Percentiles rank a stretch among this genome's conserved stretches.
Evolutionary conservation across 306 rosid genomes (phyloP).

Genomic region (Prunus padus): DNA sequence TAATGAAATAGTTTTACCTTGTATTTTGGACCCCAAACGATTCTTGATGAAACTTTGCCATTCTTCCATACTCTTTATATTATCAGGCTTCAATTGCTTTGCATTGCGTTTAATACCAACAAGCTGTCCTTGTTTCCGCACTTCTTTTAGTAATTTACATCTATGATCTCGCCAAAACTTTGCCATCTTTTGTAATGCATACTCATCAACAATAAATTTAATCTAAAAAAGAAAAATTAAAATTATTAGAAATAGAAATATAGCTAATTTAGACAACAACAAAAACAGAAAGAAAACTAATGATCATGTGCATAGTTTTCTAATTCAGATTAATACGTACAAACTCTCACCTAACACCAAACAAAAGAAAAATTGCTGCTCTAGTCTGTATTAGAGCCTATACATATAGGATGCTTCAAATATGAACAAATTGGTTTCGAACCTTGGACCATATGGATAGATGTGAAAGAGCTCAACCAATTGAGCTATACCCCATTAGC

Average conservation of each 20-base stretch:
- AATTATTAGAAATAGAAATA: background rate
- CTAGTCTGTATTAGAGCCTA: background rate
- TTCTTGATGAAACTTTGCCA: background rate
- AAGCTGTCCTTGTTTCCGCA: too few species aligned
- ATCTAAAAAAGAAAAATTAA: background rate
- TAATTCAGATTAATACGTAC: too few species aligned
- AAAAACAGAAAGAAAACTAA: too few species aligned
- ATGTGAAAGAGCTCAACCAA: too few species aligned
- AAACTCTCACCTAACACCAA: background rate
- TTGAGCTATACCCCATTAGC: fast-evolving
- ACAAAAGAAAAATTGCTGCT: background rate
- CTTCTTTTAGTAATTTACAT: background rate
- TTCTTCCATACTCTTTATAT: background rate
- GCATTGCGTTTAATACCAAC: background rate
- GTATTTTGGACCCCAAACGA: background rate
- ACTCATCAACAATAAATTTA: background rate
- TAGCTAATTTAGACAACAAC: background rate
- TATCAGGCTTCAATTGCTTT: background rate
- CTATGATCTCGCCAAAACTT: background rate
- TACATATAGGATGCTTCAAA: background rate
- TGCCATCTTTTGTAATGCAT: background rate
- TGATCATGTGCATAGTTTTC: too few species aligned
- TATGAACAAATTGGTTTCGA: background rate
- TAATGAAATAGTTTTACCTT: background rate
- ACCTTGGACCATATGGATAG: too few species aligned